Percentiles rank a stretch among this genome's conserved stretches.
phyloP scores from a whole-genome alignment of 208 protist species.

The Herpetomonas tarakana region DNA sequence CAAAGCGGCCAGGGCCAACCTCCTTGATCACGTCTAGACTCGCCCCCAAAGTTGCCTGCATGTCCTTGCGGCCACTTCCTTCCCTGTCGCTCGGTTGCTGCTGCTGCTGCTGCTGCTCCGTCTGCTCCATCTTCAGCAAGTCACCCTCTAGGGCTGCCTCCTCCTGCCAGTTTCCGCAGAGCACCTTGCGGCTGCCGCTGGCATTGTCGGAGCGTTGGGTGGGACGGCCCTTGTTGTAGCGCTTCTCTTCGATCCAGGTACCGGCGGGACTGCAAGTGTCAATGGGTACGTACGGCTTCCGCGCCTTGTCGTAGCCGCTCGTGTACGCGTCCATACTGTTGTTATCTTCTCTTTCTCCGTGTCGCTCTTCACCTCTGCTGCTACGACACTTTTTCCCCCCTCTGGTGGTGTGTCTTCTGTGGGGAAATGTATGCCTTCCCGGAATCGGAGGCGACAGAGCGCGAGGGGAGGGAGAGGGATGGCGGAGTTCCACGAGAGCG shows the following conservation, averaged over 20 bases:
- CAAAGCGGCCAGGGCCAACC: slow-evolving; percentile 40
- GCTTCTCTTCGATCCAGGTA: slow-evolving; percentile 85
- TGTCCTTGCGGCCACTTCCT: slow-evolving; percentile 5
- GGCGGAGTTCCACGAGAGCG: too few relatives aligned
- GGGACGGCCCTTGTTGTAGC: slow-evolving; percentile 78
- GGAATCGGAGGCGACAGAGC: too few relatives aligned
- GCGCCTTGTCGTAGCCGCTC: slow-evolving; percentile 32
- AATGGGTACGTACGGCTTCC: slow-evolving; percentile 77
- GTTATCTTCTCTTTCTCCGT: too few relatives aligned
- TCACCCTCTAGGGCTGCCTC: slow-evolving; percentile 76
- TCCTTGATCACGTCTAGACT: slow-evolving; percentile 65
- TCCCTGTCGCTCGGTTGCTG: slow-evolving; percentile 4
- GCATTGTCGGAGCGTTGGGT: slow-evolving; percentile 1
- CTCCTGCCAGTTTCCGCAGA: slow-evolving; percentile 89
- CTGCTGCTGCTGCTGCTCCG: slow-evolving; percentile 10
- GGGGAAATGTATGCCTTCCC: too few relatives aligned
- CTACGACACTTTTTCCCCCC: too few relatives aligned
- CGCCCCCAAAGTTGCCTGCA: slow-evolving; percentile 6
- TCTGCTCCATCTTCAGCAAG: slow-evolving; percentile 43
- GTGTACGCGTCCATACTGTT: slow-evolving; percentile 12
- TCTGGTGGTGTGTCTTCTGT: too few relatives aligned
- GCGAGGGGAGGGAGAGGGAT: too few relatives aligned
- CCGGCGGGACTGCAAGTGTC: slow-evolving; percentile 85
- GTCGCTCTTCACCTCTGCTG: too few relatives aligned
- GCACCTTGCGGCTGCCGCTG: slow-evolving; percentile 42